These are phyloP conservation scores for Irineochytrium annulatum DNA, from an alignment of 192 early-diverging fungal genomes.

Conservation along the genomic window DNA sequence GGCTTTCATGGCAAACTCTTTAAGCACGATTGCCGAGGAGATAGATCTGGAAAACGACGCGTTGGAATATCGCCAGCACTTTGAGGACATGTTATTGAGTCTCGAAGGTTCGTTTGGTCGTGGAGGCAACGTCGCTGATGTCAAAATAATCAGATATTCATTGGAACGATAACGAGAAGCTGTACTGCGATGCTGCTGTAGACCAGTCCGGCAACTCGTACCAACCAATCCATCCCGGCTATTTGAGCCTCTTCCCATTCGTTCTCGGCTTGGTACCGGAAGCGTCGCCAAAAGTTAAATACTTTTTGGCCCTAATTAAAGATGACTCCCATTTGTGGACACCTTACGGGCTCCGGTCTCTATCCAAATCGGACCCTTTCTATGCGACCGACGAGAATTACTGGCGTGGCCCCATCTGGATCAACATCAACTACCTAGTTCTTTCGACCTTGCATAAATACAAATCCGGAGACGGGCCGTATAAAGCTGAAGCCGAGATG, in stretches of 20 bases:
- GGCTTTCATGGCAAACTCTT: conserved; percentile 47
- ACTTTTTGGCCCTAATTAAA: conserved; percentile 61
- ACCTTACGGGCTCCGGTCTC: conserved; percentile 39
- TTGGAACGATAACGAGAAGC: conserved; percentile 60
- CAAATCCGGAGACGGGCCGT: conserved; percentile 44
- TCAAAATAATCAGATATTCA: conserved; percentile 49
- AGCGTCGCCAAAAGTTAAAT: conserved; percentile 43
- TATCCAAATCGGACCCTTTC: conserved; percentile 40
- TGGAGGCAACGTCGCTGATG: neutral
- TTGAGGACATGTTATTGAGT: conserved; percentile 48
- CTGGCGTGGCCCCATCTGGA: conserved; percentile 93
- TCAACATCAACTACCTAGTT: conserved; percentile 85
- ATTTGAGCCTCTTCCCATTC: conserved; percentile 81
- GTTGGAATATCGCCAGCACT: conserved; percentile 48
- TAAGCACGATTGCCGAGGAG: conserved; percentile 55
- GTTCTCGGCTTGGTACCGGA: conserved; percentile 67
- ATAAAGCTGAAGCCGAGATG: conserved; percentile 45
- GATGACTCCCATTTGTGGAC: conserved; percentile 82
- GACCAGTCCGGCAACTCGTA: conserved; percentile 48
- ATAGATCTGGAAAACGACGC: conserved; percentile 56
- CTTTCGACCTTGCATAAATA: conserved; percentile 55
- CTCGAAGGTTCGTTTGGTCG: conserved; percentile 43
- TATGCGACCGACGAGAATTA: conserved; percentile 87
- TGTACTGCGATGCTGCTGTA: conserved; percentile 62
- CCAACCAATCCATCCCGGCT: conserved; percentile 71